These are phyloP conservation scores for Mediolabrus comicus DNA, from an alignment of 108 stramenopile species.

Conservation along the genomic window DNA sequence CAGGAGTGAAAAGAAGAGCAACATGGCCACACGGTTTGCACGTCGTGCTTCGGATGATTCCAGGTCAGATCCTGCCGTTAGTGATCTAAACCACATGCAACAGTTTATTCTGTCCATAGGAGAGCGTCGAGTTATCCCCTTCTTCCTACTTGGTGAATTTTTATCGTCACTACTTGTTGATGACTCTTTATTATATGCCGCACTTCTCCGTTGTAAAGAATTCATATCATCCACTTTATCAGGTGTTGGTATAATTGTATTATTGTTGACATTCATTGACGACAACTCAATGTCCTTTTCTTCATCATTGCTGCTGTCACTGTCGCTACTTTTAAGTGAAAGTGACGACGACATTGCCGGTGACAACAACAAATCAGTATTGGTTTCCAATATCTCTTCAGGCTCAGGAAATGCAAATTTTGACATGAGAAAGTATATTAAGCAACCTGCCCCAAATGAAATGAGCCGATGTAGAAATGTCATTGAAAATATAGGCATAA, in stretches of 20 bases:
- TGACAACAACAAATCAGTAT: constrained; percentile 15
- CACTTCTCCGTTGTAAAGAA: constrained; percentile 23
- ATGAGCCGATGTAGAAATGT: constrained; percentile 26
- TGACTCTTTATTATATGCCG: constrained; percentile 14
- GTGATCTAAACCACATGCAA: constrained; percentile 13
- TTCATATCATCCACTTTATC: constrained; percentile 1
- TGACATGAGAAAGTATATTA: constrained; percentile 38
- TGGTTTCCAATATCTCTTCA: constrained; percentile 44
- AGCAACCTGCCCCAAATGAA: constrained; percentile 35
- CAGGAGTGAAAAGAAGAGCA: constrained; percentile 21
- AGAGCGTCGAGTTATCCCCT: constrained; percentile 5
- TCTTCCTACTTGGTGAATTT: constrained; percentile 20
- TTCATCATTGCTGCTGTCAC: constrained; percentile 8
- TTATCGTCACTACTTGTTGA: background rate
- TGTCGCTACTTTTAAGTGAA: constrained; percentile 12
- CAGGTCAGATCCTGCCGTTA: constrained; percentile 52
- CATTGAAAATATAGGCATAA: constrained; percentile 43
- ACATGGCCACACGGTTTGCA: constrained; percentile 53
- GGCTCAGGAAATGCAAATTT: constrained; percentile 74
- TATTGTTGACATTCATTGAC: constrained; percentile 6
- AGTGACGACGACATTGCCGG: background rate
- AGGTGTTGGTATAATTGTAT: constrained; percentile 7
- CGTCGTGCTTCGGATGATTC: constrained; percentile 44
- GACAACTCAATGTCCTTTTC: background rate
- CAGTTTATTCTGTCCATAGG: constrained; percentile 9